Base-by-base conservation (phyloP, 2,329 filamentous ascomycete species). In the Dothideomycetes sp. region DNA sequence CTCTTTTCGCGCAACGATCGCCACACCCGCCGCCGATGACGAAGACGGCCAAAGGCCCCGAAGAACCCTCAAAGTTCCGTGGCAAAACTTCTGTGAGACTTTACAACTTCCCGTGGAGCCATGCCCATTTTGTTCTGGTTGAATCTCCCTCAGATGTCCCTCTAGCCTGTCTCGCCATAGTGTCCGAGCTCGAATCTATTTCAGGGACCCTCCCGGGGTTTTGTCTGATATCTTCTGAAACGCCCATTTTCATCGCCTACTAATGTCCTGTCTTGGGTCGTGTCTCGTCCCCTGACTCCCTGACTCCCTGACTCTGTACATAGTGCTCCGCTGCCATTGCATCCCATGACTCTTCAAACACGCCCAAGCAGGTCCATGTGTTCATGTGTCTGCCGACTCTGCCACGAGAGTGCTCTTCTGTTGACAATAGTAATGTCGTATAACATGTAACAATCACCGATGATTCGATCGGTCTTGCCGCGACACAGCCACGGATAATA, bases 261-360 rank as follows among this genome's bases (percentile, higher is more conserved):
- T 19, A n/a, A n/a, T n/a, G n/a, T n/a, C n/a, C n/a, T n/a, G n/a
- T n/a, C n/a, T n/a, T n/a, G n/a, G n/a, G n/a, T n/a, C n/a, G n/a
- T n/a, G n/a, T n/a, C n/a, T n/a, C n/a, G n/a, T n/a, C n/a, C n/a
- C n/a, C n/a, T n/a, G n/a, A n/a, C n/a, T n/a, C n/a, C n/a, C n/a
- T n/a, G n/a, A n/a, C n/a, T n/a, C n/a, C n/a, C n/a, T n/a, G n/a
- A n/a, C n/a, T n/a, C n/a, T n/a, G n/a, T n/a, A n/a, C n/a, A n/a
- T n/a, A n/a, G n/a, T n/a, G n/a, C n/a, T n/a, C n/a, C n/a, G n/a
- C n/a, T n/a, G n/a, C n/a, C n/a, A n/a, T n/a, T n/a, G n/a, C n/a
- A n/a, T n/a, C n/a, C n/a, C 35, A 31, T 39, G 35, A 39, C 35
- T 39, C 35, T 23, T 25, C 28, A 37, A 24, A n/a, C n/a, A n/a